Evolutionary conservation across 768 basidiomycete genomes (phyloP).

Genomic region (Pleurotus tuoliensis): DNA sequence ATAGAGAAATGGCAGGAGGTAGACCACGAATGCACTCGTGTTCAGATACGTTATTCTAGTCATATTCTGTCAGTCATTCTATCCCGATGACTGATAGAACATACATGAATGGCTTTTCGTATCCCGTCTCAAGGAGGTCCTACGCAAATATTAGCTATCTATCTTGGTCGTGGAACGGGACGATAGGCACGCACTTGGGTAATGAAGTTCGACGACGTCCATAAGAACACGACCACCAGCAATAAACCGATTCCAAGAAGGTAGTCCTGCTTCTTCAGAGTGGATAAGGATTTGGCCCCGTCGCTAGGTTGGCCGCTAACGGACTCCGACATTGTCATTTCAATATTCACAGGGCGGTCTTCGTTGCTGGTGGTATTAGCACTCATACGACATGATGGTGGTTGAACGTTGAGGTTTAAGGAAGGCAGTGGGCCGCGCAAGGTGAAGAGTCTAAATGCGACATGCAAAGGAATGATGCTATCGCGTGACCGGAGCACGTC

Average conservation of each 20-base stretch:
- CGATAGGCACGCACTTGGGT: slow-evolving; percentile 54
- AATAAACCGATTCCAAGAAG: slow-evolving; percentile 65
- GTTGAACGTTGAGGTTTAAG: no score
- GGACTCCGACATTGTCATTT: background rate
- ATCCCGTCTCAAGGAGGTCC: slow-evolving; percentile 59
- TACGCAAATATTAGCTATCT: slow-evolving; percentile 13
- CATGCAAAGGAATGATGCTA: background rate
- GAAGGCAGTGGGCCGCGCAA: no score
- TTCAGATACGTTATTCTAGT: slow-evolving; percentile 83
- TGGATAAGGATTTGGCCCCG: slow-evolving; percentile 5
- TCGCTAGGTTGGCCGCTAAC: background rate
- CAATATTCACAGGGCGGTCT: background rate
- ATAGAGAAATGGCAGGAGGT: slow-evolving; percentile 63
- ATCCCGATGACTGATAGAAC: background rate
- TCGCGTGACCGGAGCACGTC: slow-evolving; percentile 5
- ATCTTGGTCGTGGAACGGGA: background rate
- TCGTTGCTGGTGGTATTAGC: background rate
- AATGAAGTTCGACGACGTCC: slow-evolving; percentile 87
- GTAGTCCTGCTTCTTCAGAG: slow-evolving; percentile 31
- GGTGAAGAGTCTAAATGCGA: no score
- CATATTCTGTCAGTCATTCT: background rate
- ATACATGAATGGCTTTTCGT: slow-evolving; percentile 85
- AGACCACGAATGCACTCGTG: slow-evolving; percentile 84
- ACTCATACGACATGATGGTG: background rate
- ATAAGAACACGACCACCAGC: slow-evolving; percentile 74